These are phyloP conservation scores for Ophiocordyceps camponoti-floridani DNA, from an alignment of 2,329 filamentous ascomycete genomes.

Conservation along the genomic window DNA sequence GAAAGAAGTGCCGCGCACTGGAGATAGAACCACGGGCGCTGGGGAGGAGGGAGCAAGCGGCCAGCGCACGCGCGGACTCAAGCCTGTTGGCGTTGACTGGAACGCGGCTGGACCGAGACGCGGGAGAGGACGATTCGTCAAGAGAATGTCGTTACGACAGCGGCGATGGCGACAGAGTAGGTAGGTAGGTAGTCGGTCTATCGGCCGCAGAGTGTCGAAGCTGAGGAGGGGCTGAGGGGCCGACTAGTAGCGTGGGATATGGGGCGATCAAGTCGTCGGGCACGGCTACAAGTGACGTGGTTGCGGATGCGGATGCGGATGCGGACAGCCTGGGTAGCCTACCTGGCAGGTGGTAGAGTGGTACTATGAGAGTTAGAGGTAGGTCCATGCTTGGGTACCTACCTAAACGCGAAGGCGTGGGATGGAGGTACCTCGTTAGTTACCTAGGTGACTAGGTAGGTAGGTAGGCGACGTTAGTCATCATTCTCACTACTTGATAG, in stretches of 20 bases:
- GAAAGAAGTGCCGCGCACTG: conserved; percentile 5
- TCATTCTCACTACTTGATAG: not conserved
- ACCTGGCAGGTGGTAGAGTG: too few relatives aligned
- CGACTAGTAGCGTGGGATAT: conserved; percentile 1
- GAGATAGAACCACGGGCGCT: not conserved
- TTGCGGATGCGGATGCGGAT: conserved; percentile 1
- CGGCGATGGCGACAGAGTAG: not conserved
- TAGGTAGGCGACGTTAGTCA: too few relatives aligned
- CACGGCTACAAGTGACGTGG: conserved; percentile 1
- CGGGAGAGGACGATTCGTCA: not conserved
- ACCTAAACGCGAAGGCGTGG: too few relatives aligned
- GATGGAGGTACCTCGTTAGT: too few relatives aligned
- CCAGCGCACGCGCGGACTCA: conserved; percentile 1
- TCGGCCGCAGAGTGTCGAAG: not conserved
- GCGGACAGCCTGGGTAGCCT: conserved; percentile 1
- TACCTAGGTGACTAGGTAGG: too few relatives aligned
- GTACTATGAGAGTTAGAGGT: conserved; percentile 1
- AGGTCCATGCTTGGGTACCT: conserved; percentile 7
- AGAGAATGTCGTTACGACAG: not conserved
- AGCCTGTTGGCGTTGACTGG: not conserved
- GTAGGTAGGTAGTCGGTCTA: too few relatives aligned
- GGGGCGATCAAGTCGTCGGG: conserved; percentile 5
- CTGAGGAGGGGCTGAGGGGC: not conserved
- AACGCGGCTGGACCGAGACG: not conserved
- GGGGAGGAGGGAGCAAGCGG: not conserved